Conservation (phyloP, 202 grass and related monocot species). For the Panicum virgatum region DNA sequence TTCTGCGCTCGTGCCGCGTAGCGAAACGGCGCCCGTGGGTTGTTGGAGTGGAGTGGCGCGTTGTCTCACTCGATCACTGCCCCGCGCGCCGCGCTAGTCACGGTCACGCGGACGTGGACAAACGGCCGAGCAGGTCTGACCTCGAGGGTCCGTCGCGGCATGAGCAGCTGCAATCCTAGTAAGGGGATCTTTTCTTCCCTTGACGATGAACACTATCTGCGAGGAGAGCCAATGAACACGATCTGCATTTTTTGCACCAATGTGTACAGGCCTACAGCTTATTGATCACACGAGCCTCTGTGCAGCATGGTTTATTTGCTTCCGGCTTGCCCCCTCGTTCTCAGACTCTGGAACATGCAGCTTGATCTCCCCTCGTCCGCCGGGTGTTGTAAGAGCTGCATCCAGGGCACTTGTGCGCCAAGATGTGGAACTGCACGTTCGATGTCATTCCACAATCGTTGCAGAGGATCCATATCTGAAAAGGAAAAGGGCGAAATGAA, state of each 20-base stretch:
- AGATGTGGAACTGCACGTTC: constrained; percentile 62
- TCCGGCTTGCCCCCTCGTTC: not conserved
- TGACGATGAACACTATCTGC: too few relatives aligned
- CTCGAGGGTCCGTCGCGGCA: not conserved
- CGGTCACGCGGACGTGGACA: not conserved
- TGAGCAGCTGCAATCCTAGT: too few relatives aligned
- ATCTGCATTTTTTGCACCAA: too few relatives aligned
- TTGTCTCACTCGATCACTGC: not conserved
- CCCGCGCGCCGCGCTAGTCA: not conserved
- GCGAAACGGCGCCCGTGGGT: too few relatives aligned
- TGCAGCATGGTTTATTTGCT: not conserved
- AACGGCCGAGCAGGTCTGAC: not conserved
- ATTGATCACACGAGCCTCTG: not conserved
- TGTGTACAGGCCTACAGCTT: not conserved
- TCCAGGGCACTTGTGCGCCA: constrained; percentile 71
- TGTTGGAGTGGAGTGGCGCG: too few relatives aligned
- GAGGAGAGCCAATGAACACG: too few relatives aligned
- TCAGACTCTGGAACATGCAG: constrained; percentile 41
- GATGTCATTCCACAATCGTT: constrained; percentile 72
- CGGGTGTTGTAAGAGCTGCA: constrained; percentile 85
- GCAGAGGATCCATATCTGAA: constrained; percentile 80
- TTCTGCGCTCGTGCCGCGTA: too few relatives aligned
- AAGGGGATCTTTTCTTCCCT: too few relatives aligned
- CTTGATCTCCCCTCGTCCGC: constrained; percentile 54
- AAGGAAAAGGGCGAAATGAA: not conserved